phyloP scores from a whole-genome alignment of 306 rosid species.

The Acacia crassicarpa region DNA sequence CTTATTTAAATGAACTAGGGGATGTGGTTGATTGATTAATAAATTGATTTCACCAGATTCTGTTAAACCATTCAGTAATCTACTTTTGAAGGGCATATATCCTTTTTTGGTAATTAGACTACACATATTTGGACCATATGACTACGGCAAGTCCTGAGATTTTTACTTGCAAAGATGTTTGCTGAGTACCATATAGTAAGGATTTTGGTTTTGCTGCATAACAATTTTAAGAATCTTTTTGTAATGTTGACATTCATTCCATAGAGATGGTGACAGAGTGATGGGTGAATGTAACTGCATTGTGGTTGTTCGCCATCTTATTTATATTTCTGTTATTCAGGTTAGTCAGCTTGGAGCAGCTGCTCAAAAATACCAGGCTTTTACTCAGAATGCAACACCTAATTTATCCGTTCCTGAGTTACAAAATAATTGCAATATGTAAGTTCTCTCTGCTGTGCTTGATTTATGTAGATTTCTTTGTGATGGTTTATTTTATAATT shows the following conservation, averaged over 20 bases:
- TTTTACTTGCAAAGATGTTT: slow-evolving; percentile 6
- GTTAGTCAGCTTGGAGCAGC: slow-evolving; percentile 93
- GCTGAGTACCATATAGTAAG: neutral
- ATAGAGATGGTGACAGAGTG: neutral
- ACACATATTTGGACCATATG: neutral
- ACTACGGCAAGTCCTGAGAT: slow-evolving; percentile 1
- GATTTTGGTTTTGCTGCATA: slow-evolving; percentile 10
- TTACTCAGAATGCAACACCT: slow-evolving; percentile 84
- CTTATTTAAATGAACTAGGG: neutral
- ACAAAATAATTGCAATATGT: slow-evolving; percentile 95
- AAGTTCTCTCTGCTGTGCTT: slow-evolving; percentile 32
- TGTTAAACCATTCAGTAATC: slow-evolving; percentile 32
- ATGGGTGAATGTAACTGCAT: slow-evolving; percentile 17
- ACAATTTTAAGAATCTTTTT: neutral
- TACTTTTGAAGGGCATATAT: neutral
- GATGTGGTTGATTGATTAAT: neutral
- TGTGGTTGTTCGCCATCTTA: neutral
- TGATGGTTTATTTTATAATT: neutral
- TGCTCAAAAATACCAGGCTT: slow-evolving; percentile 82
- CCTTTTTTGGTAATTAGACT: neutral
- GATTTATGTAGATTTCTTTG: slow-evolving; percentile 8
- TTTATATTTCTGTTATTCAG: slow-evolving; percentile 50
- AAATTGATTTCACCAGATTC: slow-evolving; percentile 23
- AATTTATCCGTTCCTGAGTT: slow-evolving; percentile 85
- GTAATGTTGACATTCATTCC: neutral